phyloP scores from a whole-genome alignment of 495 filamentous ascomycete species.

The Neurospora pannonica region DNA sequence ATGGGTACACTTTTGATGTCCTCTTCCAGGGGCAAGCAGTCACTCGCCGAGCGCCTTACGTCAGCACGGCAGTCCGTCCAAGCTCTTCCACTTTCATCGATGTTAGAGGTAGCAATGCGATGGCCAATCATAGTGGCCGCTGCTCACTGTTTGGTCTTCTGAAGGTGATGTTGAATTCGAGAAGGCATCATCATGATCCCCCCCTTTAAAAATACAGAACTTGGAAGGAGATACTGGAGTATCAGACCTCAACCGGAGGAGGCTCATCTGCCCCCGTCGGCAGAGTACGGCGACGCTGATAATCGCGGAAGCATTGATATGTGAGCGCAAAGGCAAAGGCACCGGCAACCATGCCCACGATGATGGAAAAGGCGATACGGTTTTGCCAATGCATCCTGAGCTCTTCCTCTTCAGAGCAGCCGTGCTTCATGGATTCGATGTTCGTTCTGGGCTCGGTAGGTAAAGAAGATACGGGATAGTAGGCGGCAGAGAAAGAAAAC shows the following conservation, averaged over 20 bases:
- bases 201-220: background rate
- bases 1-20: background rate
- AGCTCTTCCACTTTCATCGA: background rate
- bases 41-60: background rate
- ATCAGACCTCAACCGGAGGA: background rate
- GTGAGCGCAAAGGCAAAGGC: constrained; percentile 7
- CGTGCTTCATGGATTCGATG: background rate
- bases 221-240: background rate
- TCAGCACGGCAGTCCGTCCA: background rate
- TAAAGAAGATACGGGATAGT: background rate
- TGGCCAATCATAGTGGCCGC: background rate
- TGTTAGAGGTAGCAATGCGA: background rate
- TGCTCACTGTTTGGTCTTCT: background rate
- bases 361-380: constrained; percentile 5
- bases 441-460: background rate
- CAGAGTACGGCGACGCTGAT: background rate
- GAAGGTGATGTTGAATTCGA: background rate
- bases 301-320: background rate
- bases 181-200: background rate
- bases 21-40: background rate
- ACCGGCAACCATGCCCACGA: constrained; percentile 3
- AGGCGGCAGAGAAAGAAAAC: background rate
- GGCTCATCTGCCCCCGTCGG: background rate
- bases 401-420: background rate
- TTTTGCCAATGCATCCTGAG: background rate